Conservation (phyloP, 1,139 yeast species). For the Scheffersomyces parashehatae region DNA sequence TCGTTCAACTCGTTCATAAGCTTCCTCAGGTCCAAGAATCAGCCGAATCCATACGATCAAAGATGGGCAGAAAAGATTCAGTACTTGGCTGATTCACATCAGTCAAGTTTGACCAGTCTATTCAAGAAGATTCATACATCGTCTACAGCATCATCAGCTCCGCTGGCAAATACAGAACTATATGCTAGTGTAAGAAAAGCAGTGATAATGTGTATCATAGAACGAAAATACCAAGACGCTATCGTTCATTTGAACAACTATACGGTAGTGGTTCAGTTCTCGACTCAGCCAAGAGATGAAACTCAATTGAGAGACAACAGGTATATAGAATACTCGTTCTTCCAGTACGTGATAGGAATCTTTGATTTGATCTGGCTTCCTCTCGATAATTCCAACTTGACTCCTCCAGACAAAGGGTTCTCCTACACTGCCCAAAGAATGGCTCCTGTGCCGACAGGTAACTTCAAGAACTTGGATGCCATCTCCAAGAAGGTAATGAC, state of each 20-base stretch:
- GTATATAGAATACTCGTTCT: constrained; percentile 28
- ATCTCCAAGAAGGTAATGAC: constrained; percentile 20
- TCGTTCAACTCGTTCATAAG: constrained; percentile 9
- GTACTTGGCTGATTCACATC: not conserved
- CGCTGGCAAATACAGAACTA: constrained; percentile 5
- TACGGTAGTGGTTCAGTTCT: constrained; percentile 21
- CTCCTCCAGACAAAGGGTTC: not conserved
- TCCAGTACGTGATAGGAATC: constrained; percentile 22
- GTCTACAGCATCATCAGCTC: constrained; percentile 2
- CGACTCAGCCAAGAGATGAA: constrained; percentile 23
- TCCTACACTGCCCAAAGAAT: not conserved
- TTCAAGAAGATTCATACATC: not conserved
- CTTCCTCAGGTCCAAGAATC: constrained; percentile 6
- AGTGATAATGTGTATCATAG: constrained; percentile 14
- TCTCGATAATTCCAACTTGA: not conserved
- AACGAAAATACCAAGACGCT: constrained; percentile 22
- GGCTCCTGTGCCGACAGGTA: not conserved
- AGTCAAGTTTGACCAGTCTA: not conserved
- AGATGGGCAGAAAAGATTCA: not conserved
- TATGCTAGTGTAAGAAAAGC: constrained; percentile 8
- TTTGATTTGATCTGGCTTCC: constrained; percentile 25
- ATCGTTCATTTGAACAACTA: constrained; percentile 18
- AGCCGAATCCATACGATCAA: constrained; percentile 3
- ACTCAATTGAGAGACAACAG: constrained; percentile 20
- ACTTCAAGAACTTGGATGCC: constrained; percentile 15